Conservation (phyloP, 495 filamentous ascomycete genomes). For the Aspergillus taichungensis region DNA sequence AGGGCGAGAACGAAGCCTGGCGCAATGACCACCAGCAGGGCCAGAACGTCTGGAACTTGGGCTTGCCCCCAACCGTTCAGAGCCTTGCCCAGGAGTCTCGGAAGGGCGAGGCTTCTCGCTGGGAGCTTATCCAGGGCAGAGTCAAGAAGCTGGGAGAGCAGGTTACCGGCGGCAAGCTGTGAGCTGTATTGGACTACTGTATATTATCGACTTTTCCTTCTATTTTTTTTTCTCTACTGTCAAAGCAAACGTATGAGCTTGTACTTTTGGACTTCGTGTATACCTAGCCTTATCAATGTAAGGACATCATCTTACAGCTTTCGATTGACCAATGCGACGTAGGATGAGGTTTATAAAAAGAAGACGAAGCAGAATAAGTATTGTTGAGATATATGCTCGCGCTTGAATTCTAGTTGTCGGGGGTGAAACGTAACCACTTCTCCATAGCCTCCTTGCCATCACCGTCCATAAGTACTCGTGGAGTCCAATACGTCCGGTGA, state of each 20-base stretch:
- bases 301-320: too few relatives aligned
- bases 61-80: slow-evolving; percentile 42
- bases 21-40: slow-evolving; percentile 33
- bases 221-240: too few relatives aligned
- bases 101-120: slow-evolving; percentile 27
- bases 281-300: too few relatives aligned
- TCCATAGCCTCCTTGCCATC: slow-evolving; percentile 7
- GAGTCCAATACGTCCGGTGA: slow-evolving; percentile 15
- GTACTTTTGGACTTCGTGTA: too few relatives aligned
- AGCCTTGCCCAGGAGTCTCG: slow-evolving; percentile 23
- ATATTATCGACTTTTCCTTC: slow-evolving; percentile 10
- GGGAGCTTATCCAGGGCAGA: slow-evolving; percentile 45
- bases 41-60: slow-evolving; percentile 51
- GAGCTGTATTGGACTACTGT: slow-evolving; percentile 13
- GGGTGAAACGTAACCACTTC: slow-evolving; percentile 21
- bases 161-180: slow-evolving; percentile 62
- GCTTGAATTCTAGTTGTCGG: slow-evolving; percentile 7
- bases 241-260: too few relatives aligned
- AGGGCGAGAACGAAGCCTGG: slow-evolving; percentile 42
- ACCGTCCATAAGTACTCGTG: slow-evolving; percentile 17
- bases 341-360: too few relatives aligned
- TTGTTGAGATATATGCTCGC: too few relatives aligned
- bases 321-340: too few relatives aligned
- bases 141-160: slow-evolving; percentile 57
- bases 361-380: too few relatives aligned